Conservation (phyloP, 2,329 filamentous ascomycete species). For the Blastomyces emzantsi region DNA sequence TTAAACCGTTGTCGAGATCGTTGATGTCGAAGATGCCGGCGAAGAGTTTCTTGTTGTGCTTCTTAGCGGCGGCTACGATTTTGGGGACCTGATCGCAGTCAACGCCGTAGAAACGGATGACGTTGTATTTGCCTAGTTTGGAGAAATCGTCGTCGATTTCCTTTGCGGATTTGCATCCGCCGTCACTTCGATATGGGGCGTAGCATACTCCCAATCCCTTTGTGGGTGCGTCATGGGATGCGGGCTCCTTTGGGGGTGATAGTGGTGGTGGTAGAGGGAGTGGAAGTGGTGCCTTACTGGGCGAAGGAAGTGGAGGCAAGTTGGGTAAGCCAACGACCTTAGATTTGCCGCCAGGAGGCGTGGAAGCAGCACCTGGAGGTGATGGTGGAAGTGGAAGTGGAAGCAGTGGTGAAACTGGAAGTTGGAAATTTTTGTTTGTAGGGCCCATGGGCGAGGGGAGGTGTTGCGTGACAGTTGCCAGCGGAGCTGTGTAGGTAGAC, state of each 20-base stretch:
- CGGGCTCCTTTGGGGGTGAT: background rate
- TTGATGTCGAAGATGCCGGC: conserved; percentile 62
- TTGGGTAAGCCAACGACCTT: background rate
- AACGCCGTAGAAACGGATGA: conserved; percentile 69
- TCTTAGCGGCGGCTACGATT: conserved; percentile 54
- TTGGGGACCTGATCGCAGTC: conserved; percentile 65
- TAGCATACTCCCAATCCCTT: conserved; percentile 46
- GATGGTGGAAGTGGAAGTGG: background rate
- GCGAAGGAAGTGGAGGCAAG: background rate
- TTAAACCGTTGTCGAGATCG: conserved; percentile 48
- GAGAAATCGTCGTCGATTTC: conserved; percentile 59
- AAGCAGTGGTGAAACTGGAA: background rate
- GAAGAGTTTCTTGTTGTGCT: conserved; percentile 61
- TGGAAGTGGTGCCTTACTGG: background rate
- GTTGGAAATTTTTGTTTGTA: background rate
- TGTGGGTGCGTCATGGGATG: background rate
- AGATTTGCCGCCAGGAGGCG: background rate
- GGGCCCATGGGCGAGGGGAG: background rate
- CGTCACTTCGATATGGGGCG: conserved; percentile 48
- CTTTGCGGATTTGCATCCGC: conserved; percentile 56
- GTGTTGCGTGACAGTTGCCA: background rate
- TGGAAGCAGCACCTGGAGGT: too few relatives aligned
- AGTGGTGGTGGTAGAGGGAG: background rate
- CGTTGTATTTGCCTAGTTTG: conserved; percentile 48
- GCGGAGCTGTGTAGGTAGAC: conserved; percentile 47